Evolutionary conservation across 345 rosid genomes (phyloP).

Genomic region (Hirschfeldia incana): DNA sequence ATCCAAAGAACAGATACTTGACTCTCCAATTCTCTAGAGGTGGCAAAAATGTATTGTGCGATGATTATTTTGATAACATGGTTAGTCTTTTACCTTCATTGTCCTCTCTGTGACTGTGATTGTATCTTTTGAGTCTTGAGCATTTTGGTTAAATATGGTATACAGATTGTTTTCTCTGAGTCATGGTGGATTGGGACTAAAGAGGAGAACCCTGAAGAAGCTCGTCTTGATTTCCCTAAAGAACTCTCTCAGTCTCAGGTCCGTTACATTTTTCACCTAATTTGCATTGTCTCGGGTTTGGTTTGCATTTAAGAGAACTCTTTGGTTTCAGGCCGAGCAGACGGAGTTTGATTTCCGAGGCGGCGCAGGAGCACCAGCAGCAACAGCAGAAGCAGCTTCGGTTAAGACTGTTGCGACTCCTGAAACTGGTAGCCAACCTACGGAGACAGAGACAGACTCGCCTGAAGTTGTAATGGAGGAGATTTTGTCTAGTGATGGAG

Average conservation of each 20-base stretch:
- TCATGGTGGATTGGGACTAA: constrained; percentile 95
- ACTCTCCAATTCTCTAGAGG: constrained; percentile 64
- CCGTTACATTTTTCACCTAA: constrained; percentile 8
- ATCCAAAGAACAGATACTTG: constrained; percentile 37
- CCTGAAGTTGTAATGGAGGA: constrained; percentile 53
- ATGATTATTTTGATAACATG: constrained; percentile 43
- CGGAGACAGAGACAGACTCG: constrained; percentile 48
- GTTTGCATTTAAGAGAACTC: not conserved
- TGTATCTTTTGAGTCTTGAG: not conserved
- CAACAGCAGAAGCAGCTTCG: constrained; percentile 51
- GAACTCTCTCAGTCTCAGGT: constrained; percentile 64
- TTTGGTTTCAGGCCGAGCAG: constrained; percentile 52
- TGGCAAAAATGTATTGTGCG: constrained; percentile 65
- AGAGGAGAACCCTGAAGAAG: constrained; percentile 88
- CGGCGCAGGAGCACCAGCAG: constrained; percentile 71
- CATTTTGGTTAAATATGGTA: constrained; percentile 3
- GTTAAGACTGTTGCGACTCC: constrained; percentile 37
- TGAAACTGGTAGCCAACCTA: constrained; percentile 43
- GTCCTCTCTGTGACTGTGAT: not conserved
- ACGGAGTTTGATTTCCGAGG: constrained; percentile 67
- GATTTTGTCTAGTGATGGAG: constrained; percentile 49
- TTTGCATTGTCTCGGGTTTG: not conserved
- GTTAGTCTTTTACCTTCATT: constrained; percentile 14
- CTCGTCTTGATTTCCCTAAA: constrained; percentile 69
- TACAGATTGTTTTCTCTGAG: constrained; percentile 88